Evolutionary conservation across 345 rosid genomes (phyloP).

Genomic region (Lagerstroemia speciosa): DNA sequence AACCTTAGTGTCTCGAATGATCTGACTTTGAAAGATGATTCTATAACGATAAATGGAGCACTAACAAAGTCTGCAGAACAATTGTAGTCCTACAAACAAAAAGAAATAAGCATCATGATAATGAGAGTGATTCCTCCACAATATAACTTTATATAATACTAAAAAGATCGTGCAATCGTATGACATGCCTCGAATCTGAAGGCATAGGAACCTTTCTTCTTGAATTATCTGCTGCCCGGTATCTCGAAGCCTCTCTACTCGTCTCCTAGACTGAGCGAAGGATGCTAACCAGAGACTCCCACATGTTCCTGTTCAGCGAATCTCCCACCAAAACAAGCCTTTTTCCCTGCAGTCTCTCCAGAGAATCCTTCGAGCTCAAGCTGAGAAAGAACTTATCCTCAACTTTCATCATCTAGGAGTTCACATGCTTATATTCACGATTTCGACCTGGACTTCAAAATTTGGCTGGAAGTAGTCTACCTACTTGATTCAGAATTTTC

Average conservation of each 20-base stretch:
- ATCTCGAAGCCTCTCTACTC: conserved; percentile 68
- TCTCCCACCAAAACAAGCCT: conserved; percentile 84
- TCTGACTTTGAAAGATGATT: conserved; percentile 45
- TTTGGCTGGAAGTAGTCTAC: too few relatives aligned
- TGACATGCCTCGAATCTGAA: conserved; percentile 71
- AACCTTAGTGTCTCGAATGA: conserved; percentile 60
- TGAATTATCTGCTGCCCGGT: conserved; percentile 62
- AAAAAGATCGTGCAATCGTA: not conserved
- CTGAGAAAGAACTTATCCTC: conserved; percentile 6
- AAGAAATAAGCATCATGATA: conserved; percentile 1
- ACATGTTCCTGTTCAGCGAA: conserved; percentile 83
- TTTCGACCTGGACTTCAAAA: too few relatives aligned
- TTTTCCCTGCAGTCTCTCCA: conserved; percentile 68
- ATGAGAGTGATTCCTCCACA: not conserved
- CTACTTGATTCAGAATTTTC: too few relatives aligned
- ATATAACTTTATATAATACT: not conserved
- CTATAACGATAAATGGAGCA: conserved; percentile 74
- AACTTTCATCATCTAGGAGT: not conserved
- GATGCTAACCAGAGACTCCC: conserved; percentile 88
- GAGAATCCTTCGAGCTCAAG: conserved; percentile 65
- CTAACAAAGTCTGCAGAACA: conserved; percentile 77
- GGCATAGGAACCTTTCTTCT: conserved; percentile 74
- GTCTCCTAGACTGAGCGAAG: conserved; percentile 52
- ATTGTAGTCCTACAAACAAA: conserved; percentile 57
- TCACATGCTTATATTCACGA: too few relatives aligned